A percentile compares a stretch with the other conserved stretches of the same genome.
phyloP scores from a whole-genome alignment of 2,329 filamentous ascomycete genomes.

The Botrytis medusae region DNA sequence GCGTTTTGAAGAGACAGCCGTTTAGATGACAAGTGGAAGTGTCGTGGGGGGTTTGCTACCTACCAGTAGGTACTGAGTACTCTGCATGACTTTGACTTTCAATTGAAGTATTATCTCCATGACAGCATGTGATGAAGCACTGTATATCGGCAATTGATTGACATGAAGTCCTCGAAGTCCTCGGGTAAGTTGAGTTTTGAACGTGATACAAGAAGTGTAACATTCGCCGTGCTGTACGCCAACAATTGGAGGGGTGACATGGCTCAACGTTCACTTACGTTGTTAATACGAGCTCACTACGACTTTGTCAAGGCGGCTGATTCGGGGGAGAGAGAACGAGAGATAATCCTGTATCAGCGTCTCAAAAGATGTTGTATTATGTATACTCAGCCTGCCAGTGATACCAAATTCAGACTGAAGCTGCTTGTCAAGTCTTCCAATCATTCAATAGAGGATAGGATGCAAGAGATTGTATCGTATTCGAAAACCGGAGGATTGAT shows the following conservation, averaged over 20 bases:
- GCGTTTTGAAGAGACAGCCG: not conserved
- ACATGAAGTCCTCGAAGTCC: not conserved
- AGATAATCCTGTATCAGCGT: not conserved
- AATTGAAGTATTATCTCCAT: not conserved
- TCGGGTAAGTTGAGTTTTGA: not conserved
- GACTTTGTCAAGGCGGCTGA: not conserved
- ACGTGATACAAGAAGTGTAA: not conserved
- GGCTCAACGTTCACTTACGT: not conserved
- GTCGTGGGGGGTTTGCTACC: not conserved
- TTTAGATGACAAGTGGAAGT: not conserved
- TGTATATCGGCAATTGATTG: not conserved
- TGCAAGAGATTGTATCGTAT: not conserved
- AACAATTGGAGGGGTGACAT: not conserved
- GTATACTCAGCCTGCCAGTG: conserved; percentile 3
- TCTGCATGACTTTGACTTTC: not conserved
- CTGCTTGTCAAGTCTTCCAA: not conserved
- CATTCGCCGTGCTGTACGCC: not conserved
- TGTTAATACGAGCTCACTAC: conserved; percentile 6
- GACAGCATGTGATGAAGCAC: not conserved
- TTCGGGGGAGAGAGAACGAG: not conserved
- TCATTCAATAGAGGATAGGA: not conserved
- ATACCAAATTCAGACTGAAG: not conserved
- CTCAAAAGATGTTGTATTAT: not conserved
- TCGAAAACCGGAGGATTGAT: not conserved
- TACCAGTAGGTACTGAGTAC: not conserved